These are phyloP conservation scores for Globisporangium sylvaticum DNA, from an alignment of 352 stramenopile genomes.

Conservation along the genomic window DNA sequence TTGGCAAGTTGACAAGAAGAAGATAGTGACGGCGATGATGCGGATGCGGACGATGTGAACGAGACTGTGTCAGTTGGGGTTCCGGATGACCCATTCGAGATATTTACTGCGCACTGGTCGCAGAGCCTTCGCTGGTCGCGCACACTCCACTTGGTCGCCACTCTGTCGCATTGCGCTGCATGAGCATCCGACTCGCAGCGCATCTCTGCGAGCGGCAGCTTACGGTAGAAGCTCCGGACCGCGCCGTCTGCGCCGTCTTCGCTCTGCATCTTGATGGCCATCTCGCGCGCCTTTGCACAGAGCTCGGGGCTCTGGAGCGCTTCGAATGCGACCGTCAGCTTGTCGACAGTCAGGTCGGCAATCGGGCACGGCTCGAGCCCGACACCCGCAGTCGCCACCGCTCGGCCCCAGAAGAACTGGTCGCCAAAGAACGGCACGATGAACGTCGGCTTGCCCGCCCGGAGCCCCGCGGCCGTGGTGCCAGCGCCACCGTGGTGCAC, in stretches of 20 bases:
- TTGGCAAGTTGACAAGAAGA: neutral
- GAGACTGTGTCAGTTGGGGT: neutral
- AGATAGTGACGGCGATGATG: neutral
- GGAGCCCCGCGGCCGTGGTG: conserved; percentile 74
- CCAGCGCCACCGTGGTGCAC: conserved; percentile 83
- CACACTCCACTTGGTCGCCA: conserved; percentile 56
- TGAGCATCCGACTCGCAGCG: conserved; percentile 48
- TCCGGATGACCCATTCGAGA: neutral
- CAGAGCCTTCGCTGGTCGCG: conserved; percentile 54
- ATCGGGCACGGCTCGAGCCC: conserved; percentile 87
- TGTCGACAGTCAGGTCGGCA: conserved; percentile 73
- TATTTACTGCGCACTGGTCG: conserved; percentile 41
- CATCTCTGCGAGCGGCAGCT: conserved; percentile 87
- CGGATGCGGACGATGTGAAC: neutral
- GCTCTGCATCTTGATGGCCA: conserved; percentile 58
- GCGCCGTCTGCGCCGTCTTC: conserved; percentile 87
- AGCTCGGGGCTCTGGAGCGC: conserved; percentile 53
- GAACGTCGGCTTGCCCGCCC: conserved; percentile 89
- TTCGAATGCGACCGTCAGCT: conserved; percentile 75
- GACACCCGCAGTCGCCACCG: conserved; percentile 75
- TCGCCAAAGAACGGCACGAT: conserved; percentile 95
- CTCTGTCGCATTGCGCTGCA: conserved; percentile 22
- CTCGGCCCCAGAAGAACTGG: conserved; percentile 92
- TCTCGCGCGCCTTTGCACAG: conserved; percentile 32
- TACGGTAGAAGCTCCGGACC: conserved; percentile 82